Percentiles rank a stretch among this genome's conserved stretches.
These are phyloP conservation scores for Lichtheimia ramosa DNA, from an alignment of 371 early-diverging fungal species.

Conservation along the genomic window DNA sequence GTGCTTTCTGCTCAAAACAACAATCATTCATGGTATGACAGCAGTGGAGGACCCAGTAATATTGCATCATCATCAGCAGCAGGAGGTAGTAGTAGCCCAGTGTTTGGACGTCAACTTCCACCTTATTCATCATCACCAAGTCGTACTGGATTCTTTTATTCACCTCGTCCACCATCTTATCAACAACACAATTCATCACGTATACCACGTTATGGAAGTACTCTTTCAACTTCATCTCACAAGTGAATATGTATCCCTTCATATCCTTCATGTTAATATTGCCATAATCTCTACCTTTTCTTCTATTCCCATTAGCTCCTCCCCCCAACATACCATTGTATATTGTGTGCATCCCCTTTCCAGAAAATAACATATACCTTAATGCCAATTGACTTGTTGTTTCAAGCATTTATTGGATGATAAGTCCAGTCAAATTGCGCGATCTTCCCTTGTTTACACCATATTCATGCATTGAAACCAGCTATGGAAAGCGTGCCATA, in stretches of 20 bases:
- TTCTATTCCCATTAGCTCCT: too few species aligned
- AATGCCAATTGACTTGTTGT: too few species aligned
- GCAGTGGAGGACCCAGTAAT: neutral
- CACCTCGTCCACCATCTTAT: slow-evolving; percentile 8
- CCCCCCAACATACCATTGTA: too few species aligned
- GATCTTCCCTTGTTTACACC: too few species aligned
- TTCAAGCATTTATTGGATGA: too few species aligned
- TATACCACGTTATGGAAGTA: slow-evolving; percentile 14
- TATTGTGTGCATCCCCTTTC: too few species aligned
- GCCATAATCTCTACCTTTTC: too few species aligned
- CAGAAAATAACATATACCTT: too few species aligned
- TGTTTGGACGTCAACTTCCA: slow-evolving; percentile 8
- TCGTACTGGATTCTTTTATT: slow-evolving; percentile 8
- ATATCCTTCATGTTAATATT: too few species aligned
- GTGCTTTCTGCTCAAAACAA: slow-evolving; percentile 12
- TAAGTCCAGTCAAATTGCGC: too few species aligned
- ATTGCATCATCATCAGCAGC: neutral
- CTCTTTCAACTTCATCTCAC: slow-evolving; percentile 10
- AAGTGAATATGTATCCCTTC: neutral
- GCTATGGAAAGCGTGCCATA: slow-evolving; percentile 24
- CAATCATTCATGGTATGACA: slow-evolving; percentile 9
- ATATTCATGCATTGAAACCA: too few species aligned
- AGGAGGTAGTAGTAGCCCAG: slow-evolving; percentile 4
- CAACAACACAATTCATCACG: slow-evolving; percentile 7
- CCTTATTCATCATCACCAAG: slow-evolving; percentile 2